A percentile compares a stretch with the other conserved stretches of the same genome.
Conservation (phyloP, 2,329 filamentous ascomycete species). For the Bertia moriformis region DNA sequence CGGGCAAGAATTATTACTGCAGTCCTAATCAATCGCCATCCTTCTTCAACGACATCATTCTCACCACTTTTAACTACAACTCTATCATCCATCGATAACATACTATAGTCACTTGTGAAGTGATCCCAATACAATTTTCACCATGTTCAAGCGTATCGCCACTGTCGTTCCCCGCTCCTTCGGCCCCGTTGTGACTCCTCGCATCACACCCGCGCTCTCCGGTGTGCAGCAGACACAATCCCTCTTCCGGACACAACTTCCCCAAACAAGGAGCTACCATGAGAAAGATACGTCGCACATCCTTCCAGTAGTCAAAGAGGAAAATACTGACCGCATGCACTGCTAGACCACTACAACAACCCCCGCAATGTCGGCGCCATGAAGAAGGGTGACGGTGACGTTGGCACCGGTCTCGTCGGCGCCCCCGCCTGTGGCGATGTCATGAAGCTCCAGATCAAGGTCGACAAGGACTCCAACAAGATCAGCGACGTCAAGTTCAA, state of each 20-base stretch:
- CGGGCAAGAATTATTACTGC: too few species aligned
- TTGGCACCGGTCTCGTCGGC: constrained; percentile 82
- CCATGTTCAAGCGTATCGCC: constrained; percentile 42
- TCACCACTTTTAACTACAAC: too few species aligned
- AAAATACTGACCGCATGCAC: constrained; percentile 24
- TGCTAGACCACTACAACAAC: constrained; percentile 33
- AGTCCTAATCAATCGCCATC: too few species aligned
- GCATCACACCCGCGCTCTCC: constrained; percentile 28
- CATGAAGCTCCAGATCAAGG: constrained; percentile 81
- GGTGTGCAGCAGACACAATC: constrained; percentile 6
- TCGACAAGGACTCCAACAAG: constrained; percentile 74
- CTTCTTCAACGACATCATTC: too few species aligned
- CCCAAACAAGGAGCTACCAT: constrained; percentile 38
- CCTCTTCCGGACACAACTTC: constrained; percentile 22
- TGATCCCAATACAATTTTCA: too few species aligned
- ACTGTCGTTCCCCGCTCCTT: constrained; percentile 34
- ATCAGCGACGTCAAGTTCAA: constrained; percentile 96
- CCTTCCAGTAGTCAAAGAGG: constrained; percentile 2
- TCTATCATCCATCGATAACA: too few species aligned
- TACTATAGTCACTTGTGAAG: constrained; percentile 97
- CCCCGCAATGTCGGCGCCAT: constrained; percentile 41
- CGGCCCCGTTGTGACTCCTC: constrained; percentile 29
- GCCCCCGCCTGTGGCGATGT: constrained; percentile 81
- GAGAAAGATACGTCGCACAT: constrained; percentile 47
- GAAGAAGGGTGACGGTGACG: constrained; percentile 63